phyloP scores from a whole-genome alignment of 495 filamentous ascomycete species.

The Echria macrotheca region DNA sequence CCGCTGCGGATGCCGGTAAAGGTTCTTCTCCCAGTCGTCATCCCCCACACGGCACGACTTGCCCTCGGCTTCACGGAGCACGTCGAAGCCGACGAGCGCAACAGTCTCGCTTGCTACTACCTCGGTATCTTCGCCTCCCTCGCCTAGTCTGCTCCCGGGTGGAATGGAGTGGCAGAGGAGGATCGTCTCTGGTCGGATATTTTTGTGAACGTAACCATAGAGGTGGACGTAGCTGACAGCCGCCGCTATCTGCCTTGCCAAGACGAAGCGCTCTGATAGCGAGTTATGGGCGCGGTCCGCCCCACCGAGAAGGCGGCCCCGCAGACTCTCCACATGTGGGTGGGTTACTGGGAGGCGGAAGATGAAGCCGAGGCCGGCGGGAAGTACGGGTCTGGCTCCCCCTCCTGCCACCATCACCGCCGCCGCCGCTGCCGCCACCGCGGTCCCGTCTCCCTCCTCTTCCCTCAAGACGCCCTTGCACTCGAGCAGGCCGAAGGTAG shows the following conservation, averaged over 20 bases:
- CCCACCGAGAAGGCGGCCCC: background rate
- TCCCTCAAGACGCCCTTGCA: conserved; percentile 35
- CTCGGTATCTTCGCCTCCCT: too few species aligned
- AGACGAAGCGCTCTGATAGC: conserved; percentile 11
- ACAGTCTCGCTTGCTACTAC: background rate
- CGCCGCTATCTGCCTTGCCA: conserved; percentile 42
- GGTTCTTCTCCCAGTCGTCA: conserved; percentile 38
- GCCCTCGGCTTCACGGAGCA: conserved; percentile 36
- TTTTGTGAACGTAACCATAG: conserved; percentile 53
- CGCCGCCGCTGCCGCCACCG: too few species aligned
- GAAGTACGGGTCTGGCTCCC: background rate
- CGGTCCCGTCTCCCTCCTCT: background rate
- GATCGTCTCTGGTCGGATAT: conserved; percentile 50
- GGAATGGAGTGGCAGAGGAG: conserved; percentile 36
- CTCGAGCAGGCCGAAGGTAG: conserved; percentile 43
- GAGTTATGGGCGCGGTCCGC: background rate
- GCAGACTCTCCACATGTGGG: background rate
- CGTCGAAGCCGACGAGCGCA: conserved; percentile 50
- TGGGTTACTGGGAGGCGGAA: conserved; percentile 12
- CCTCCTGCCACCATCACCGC: too few species aligned
- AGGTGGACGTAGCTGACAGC: conserved; percentile 48
- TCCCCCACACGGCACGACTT: conserved; percentile 38
- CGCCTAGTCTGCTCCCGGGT: too few species aligned
- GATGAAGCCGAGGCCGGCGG: conserved; percentile 15
- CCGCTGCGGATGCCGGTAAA: conserved; percentile 55